Conservation (phyloP, 371 early-diverging fungal species). For the Blakeslea trispora region DNA sequence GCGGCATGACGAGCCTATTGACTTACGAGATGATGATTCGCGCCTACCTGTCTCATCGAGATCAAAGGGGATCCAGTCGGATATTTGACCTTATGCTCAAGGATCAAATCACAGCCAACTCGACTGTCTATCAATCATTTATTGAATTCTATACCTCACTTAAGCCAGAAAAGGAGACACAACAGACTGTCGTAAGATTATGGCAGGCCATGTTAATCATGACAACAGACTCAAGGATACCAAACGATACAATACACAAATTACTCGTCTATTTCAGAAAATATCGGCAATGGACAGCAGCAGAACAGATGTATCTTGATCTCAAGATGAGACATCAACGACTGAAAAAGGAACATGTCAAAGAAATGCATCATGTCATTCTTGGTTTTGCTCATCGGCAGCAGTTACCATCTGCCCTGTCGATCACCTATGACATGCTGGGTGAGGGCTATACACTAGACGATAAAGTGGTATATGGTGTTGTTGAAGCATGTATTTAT, state of each 20-base stretch:
- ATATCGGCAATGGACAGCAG: conserved; percentile 8
- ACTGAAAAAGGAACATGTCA: background rate
- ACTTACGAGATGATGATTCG: conserved; percentile 18
- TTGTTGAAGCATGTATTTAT: background rate
- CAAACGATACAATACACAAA: background rate
- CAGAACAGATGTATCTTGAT: conserved; percentile 29
- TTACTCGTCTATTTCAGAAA: conserved; percentile 8
- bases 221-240: conserved; percentile 1
- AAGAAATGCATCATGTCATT: conserved; percentile 7
- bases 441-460: conserved; percentile 16
- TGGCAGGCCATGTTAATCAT: conserved; percentile 26
- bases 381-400: conserved; percentile 7
- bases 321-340: conserved; percentile 9
- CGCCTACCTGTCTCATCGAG: conserved; percentile 1
- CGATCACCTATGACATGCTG: conserved; percentile 21
- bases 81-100: conserved; percentile 17
- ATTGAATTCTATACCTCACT: conserved; percentile 14
- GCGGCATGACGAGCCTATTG: background rate
- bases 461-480: background rate
- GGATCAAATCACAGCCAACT: conserved; percentile 10
- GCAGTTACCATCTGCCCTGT: conserved; percentile 18
- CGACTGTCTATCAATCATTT: conserved; percentile 12
- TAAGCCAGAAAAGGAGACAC: background rate
- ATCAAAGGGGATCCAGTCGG: conserved; percentile 11
- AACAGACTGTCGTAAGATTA: conserved; percentile 13